Evolutionary conservation across 495 filamentous ascomycete genomes (phyloP).

Genomic region (Jackrogersella minutella): DNA sequence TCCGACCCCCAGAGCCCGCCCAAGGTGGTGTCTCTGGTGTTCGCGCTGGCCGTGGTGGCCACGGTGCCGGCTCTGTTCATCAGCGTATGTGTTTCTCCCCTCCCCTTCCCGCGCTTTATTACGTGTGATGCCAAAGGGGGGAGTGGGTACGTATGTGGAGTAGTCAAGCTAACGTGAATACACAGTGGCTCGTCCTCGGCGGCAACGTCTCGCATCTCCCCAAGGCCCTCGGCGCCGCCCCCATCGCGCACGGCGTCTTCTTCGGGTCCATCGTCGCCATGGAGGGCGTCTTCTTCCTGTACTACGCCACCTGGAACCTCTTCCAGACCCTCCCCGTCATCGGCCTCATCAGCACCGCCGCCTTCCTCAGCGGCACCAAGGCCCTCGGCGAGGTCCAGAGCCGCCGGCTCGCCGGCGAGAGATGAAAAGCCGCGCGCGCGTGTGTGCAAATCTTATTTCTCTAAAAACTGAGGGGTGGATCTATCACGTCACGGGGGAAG

Average conservation of each 20-base stretch:
- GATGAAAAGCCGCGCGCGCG: constrained; percentile 51
- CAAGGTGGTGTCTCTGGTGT: constrained; percentile 81
- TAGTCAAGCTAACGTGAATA: constrained; percentile 23
- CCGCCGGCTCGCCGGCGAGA: constrained; percentile 79
- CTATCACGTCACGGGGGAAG: background rate
- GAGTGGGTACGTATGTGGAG: background rate
- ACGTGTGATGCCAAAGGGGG: background rate
- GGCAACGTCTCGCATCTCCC: constrained; percentile 83
- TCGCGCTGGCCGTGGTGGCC: constrained; percentile 73
- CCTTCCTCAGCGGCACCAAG: constrained; percentile 88
- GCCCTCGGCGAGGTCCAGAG: constrained; percentile 93
- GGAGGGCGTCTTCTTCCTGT: constrained; percentile 93
- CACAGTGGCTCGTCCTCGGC: constrained; percentile 81
- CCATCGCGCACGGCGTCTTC: constrained; percentile 81
- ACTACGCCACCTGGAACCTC: constrained; percentile 92
- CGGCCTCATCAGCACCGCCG: constrained; percentile 69
- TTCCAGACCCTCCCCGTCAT: constrained; percentile 87
- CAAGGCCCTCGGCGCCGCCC: constrained; percentile 74
- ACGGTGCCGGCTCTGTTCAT: constrained; percentile 75
- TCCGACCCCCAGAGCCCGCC: constrained; percentile 80
- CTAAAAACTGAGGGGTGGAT: no score
- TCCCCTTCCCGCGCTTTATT: background rate
- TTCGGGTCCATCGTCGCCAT: constrained; percentile 83
- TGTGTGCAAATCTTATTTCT: background rate
- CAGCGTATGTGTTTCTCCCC: constrained; percentile 61